These are phyloP conservation scores for Coniochaeta ligniaria DNA, from an alignment of 2,329 filamentous ascomycete genomes.

Conservation along the genomic window DNA sequence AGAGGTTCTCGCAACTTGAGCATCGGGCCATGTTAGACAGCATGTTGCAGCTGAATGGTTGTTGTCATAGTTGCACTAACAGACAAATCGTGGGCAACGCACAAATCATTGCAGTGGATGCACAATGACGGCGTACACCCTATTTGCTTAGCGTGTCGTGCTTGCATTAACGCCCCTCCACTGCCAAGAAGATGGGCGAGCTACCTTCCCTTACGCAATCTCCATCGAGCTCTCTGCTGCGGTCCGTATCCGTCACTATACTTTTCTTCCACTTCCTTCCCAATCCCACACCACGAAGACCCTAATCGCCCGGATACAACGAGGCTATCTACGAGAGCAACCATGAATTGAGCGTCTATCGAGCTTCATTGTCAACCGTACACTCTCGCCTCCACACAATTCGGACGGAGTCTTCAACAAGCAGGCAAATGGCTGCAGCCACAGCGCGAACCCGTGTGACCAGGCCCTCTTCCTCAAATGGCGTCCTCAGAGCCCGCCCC, in stretches of 20 bases:
- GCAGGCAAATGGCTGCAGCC: background rate
- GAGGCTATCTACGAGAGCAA: background rate
- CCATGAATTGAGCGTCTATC: background rate
- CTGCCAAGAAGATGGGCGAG: background rate
- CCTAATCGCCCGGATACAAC: background rate
- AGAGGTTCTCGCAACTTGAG: background rate
- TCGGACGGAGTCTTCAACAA: background rate
- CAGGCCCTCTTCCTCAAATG: constrained; percentile 9
- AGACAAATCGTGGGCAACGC: no score
- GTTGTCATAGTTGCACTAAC: background rate
- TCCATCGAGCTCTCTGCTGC: background rate
- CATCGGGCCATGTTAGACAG: no score
- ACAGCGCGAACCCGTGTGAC: background rate
- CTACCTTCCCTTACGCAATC: background rate
- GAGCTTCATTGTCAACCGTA: background rate
- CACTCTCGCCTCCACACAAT: background rate
- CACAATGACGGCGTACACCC: no score
- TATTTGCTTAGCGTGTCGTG: no score
- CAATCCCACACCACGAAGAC: background rate
- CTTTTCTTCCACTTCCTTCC: background rate
- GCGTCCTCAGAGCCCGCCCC: constrained; percentile 13
- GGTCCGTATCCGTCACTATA: background rate
- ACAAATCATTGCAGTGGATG: no score
- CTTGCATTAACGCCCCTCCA: background rate
- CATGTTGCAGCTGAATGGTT: background rate